These are phyloP conservation scores for Aspergillus diversus DNA, from an alignment of 495 filamentous ascomycete genomes.

Conservation along the genomic window DNA sequence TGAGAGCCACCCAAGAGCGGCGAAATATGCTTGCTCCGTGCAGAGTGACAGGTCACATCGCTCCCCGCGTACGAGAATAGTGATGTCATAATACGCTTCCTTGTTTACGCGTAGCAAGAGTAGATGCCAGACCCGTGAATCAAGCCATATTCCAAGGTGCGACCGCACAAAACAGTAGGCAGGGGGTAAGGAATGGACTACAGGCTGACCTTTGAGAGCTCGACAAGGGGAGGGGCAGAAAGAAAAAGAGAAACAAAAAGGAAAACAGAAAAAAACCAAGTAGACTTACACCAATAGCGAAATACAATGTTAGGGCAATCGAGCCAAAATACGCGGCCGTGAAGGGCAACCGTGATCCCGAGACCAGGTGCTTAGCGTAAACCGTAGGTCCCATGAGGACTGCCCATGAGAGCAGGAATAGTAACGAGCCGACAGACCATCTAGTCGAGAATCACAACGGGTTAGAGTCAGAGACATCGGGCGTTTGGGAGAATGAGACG, in stretches of 20 bases:
- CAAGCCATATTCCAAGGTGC: slow-evolving; percentile 10
- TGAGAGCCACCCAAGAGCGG: background rate
- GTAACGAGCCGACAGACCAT: slow-evolving; percentile 89
- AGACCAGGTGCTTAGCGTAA: slow-evolving; percentile 85
- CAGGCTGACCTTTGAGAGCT: slow-evolving; percentile 3
- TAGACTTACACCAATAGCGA: slow-evolving; percentile 82
- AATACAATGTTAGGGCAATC: slow-evolving; percentile 87
- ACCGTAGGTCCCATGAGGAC: slow-evolving; percentile 86
- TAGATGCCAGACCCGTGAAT: slow-evolving; percentile 12
- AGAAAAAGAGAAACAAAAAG: background rate
- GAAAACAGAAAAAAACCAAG: slow-evolving; percentile 1
- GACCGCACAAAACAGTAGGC: slow-evolving; percentile 7
- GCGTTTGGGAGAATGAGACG: background rate
- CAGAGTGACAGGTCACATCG: slow-evolving; percentile 18
- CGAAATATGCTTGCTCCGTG: background rate
- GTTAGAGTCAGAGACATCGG: slow-evolving; percentile 30
- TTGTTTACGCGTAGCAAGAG: slow-evolving; percentile 2
- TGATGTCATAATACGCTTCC: slow-evolving; percentile 17
- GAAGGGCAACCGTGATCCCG: slow-evolving; percentile 84
- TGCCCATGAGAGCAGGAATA: slow-evolving; percentile 93
- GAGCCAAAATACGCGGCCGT: slow-evolving; percentile 97
- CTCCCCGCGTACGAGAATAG: background rate
- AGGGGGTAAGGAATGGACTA: slow-evolving; percentile 4
- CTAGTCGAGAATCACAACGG: slow-evolving; percentile 49
- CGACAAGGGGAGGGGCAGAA: background rate